Evolutionary conservation across 2,329 filamentous ascomycete genomes (phyloP).

Genomic region (Fusarium sp.): DNA sequence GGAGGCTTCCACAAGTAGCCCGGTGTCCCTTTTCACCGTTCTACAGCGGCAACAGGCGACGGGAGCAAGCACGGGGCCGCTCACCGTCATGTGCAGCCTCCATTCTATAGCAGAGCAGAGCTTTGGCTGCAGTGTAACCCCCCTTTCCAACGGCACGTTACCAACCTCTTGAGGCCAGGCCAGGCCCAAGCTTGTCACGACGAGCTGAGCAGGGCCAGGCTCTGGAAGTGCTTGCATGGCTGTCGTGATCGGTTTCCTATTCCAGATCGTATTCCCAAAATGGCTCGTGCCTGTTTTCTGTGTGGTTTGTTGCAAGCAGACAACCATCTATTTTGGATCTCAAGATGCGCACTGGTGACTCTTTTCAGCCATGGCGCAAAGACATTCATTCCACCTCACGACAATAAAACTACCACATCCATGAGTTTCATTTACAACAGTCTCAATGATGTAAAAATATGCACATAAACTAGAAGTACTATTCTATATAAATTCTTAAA

Average conservation of each 20-base stretch:
- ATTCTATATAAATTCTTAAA: no score
- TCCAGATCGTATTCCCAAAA: not conserved
- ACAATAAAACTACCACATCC: not conserved
- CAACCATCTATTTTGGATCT: no score
- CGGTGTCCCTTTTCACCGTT: not conserved
- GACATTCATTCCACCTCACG: not conserved
- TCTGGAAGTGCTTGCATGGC: slow-evolving; percentile 13
- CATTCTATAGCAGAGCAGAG: not conserved
- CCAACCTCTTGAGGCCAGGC: slow-evolving; percentile 21
- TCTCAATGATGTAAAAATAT: no score
- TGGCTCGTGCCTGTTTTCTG: not conserved
- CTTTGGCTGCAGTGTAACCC: slow-evolving; percentile 30
- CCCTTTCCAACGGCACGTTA: slow-evolving; percentile 11
- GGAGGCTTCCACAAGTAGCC: no score
- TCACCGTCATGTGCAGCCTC: slow-evolving; percentile 10
- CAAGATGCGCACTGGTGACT: slow-evolving; percentile 10
- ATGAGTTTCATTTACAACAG: no score
- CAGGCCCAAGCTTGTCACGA: not conserved
- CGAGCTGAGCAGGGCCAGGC: slow-evolving; percentile 11
- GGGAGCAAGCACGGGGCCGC: not conserved
- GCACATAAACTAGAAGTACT: no score
- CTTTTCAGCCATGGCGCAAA: not conserved
- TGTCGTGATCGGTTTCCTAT: not conserved
- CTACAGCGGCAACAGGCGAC: not conserved
- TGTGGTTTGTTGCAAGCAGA: no score